These are phyloP conservation scores for Saturnispora quitensis DNA, from an alignment of 805 yeast genomes.

Conservation along the genomic window DNA sequence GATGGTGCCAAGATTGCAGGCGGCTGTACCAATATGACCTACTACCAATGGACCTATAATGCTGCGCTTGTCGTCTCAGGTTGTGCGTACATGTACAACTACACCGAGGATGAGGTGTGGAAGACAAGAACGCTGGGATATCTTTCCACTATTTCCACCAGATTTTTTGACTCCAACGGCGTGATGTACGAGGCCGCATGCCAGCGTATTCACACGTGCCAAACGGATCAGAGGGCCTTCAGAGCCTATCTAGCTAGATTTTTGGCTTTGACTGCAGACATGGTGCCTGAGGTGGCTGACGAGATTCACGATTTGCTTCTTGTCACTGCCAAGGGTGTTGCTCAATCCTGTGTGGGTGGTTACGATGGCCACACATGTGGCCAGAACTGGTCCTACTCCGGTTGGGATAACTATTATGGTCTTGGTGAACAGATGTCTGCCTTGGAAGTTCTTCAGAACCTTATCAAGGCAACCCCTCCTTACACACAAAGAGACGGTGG, in stretches of 20 bases:
- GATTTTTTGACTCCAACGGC: constrained; percentile 38
- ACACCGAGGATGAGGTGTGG: constrained; percentile 64
- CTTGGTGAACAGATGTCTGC: constrained; percentile 77
- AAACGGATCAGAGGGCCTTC: constrained; percentile 87
- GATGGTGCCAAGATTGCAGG: constrained; percentile 56
- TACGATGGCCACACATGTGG: constrained; percentile 72
- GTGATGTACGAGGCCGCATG: constrained; percentile 81
- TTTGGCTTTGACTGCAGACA: constrained; percentile 61
- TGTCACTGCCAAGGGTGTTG: constrained; percentile 58
- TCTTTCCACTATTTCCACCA: constrained; percentile 44
- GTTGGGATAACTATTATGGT: constrained; percentile 62
- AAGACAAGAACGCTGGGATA: constrained; percentile 46
- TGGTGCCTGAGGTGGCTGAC: constrained; percentile 50
- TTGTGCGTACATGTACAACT: constrained; percentile 69
- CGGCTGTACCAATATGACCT: constrained; percentile 54
- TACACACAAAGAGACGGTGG: constrained; percentile 31
- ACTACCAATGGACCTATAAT: constrained; percentile 78
- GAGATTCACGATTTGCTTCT: constrained; percentile 31
- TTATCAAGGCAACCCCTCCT: constrained; percentile 42
- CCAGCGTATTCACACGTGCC: constrained; percentile 54
- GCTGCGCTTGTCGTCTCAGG: constrained; percentile 75
- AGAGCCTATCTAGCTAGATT: constrained; percentile 74
- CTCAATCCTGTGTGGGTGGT: constrained; percentile 66
- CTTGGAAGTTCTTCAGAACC: constrained; percentile 49
- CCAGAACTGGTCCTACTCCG: constrained; percentile 47